phyloP scores from a whole-genome alignment of 2,329 filamentous ascomycete genomes.

The Fusarium zealandicum region DNA sequence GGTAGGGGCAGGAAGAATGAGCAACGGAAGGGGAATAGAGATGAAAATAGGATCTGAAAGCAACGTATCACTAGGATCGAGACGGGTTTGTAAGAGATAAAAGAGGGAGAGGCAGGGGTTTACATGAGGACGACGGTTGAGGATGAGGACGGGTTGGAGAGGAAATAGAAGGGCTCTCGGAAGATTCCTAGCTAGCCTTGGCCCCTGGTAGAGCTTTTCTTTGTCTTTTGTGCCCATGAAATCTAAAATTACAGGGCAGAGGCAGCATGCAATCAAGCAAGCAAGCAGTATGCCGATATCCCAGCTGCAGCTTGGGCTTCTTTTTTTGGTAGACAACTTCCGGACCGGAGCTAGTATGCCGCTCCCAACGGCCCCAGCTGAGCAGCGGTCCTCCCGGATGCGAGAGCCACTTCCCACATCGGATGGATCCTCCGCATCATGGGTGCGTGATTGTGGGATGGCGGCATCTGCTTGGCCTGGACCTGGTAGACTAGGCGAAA shows the following conservation, averaged over 20 bases:
- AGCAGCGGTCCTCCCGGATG: constrained; percentile 30
- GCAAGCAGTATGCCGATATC: constrained; percentile 24
- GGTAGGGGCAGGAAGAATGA: constrained; percentile 9
- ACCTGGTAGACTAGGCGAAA: constrained; percentile 1
- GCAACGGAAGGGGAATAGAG: constrained; percentile 11
- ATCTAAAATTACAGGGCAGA: constrained; percentile 14
- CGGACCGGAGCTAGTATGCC: constrained; percentile 1
- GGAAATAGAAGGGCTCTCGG: constrained; percentile 18
- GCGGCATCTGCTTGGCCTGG: constrained; percentile 23
- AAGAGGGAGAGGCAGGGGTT: constrained; percentile 10
- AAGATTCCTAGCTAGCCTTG: constrained; percentile 29
- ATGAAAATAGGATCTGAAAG: constrained; percentile 14
- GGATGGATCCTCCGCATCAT: constrained; percentile 26
- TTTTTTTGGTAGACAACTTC: constrained; percentile 20
- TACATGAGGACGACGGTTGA: constrained; percentile 14
- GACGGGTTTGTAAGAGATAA: constrained; percentile 25
- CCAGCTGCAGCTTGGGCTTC: constrained; percentile 6
- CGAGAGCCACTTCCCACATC: too few relatives aligned
- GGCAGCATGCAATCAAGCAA: constrained; percentile 23
- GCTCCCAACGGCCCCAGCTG: constrained; percentile 22
- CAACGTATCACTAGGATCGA: constrained; percentile 26
- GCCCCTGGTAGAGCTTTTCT: constrained; percentile 12
- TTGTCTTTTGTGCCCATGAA: not conserved
- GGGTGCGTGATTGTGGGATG: constrained; percentile 33
- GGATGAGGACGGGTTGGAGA: constrained; percentile 12